These are phyloP conservation scores for Noccaea caerulescens DNA, from an alignment of 345 rosid genomes.

Conservation along the genomic window DNA sequence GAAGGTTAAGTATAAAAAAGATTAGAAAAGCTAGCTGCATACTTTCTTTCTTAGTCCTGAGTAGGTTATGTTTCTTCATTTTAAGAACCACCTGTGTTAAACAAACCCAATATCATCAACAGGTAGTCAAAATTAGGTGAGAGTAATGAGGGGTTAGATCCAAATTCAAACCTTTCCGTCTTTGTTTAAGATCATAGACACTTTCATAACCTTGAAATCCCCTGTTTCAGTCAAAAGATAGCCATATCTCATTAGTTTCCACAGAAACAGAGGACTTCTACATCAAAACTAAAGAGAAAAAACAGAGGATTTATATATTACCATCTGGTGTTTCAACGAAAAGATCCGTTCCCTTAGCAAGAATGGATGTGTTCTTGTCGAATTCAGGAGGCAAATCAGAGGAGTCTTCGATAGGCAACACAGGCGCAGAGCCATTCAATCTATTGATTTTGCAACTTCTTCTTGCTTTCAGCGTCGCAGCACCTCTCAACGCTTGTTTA, in stretches of 20 bases:
- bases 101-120: conserved; percentile 10
- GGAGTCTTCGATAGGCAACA: conserved; percentile 71
- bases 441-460: conserved; percentile 64
- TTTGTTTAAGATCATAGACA: conserved; percentile 57
- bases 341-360: conserved; percentile 73
- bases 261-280: conserved; percentile 24
- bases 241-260: conserved; percentile 17
- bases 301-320: conserved; percentile 38
- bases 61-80: conserved; percentile 64
- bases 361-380: conserved; percentile 57
- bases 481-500: conserved; percentile 79
- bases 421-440: conserved; percentile 57
- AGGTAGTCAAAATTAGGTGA: background rate
- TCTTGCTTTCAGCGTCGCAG: conserved; percentile 82
- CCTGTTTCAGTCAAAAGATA: conserved; percentile 54
- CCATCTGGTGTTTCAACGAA: conserved; percentile 84
- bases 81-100: conserved; percentile 70
- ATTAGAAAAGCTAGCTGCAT: conserved; percentile 32
- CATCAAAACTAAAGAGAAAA: background rate
- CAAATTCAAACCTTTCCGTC: conserved; percentile 61
- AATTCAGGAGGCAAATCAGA: conserved; percentile 61
- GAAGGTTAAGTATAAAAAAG: background rate
- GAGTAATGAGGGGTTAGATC: background rate
- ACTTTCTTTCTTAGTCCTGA: conserved; percentile 77
- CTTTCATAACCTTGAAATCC: conserved; percentile 64